Conservation (phyloP, 495 filamentous ascomycete genomes). For the Penicillium maclennaniae region DNA sequence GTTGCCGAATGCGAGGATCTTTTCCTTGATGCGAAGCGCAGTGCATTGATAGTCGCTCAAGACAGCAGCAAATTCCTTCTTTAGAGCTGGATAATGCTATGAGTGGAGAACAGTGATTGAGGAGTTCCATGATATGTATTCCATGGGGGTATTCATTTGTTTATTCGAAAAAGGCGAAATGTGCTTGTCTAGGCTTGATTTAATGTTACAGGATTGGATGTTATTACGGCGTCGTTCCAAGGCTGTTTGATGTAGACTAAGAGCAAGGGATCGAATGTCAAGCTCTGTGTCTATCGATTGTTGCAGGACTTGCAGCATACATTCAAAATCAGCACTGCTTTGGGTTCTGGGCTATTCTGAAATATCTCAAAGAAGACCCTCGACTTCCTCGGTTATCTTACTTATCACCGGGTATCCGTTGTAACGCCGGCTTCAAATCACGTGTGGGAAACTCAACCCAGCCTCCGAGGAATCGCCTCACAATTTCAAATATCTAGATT, state of each 20-base stretch:
- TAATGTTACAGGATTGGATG: slow-evolving; percentile 28
- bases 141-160: slow-evolving; percentile 23
- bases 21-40: slow-evolving; percentile 85
- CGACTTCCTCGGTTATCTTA: not conserved
- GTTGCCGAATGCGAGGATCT: slow-evolving; percentile 85
- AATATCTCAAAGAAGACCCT: not conserved
- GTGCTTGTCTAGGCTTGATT: slow-evolving; percentile 18
- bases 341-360: not conserved
- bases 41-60: slow-evolving; percentile 65
- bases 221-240: slow-evolving; percentile 12
- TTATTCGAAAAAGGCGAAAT: slow-evolving; percentile 31
- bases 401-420: not conserved
- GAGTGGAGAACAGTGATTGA: not conserved
- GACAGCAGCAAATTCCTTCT: slow-evolving; percentile 62
- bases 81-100: slow-evolving; percentile 19
- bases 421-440: slow-evolving; percentile 19
- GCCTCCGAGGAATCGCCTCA: slow-evolving; percentile 7
- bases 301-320: slow-evolving; percentile 2
- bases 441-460: slow-evolving; percentile 19
- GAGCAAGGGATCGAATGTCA: slow-evolving; percentile 1
- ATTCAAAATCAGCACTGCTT: not conserved
- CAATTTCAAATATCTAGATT: not conserved
- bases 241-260: slow-evolving; percentile 1
- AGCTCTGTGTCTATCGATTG: slow-evolving; percentile 3
- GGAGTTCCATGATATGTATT: slow-evolving; percentile 27